Conservation (phyloP, 169 alveolate species). For the Eimeria acervulina region DNA sequence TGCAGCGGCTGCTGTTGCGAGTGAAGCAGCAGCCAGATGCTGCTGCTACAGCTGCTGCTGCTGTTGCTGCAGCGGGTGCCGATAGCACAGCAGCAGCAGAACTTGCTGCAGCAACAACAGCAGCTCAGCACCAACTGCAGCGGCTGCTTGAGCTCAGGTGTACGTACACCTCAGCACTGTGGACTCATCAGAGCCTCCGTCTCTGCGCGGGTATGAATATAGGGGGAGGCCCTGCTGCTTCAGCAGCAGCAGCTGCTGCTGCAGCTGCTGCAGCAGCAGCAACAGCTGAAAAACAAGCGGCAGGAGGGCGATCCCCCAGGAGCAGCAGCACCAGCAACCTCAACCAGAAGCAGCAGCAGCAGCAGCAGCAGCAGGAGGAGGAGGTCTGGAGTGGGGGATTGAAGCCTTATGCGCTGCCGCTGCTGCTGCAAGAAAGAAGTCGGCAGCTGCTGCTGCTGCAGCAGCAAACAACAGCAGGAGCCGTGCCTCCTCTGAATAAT, state of each 20-base stretch:
- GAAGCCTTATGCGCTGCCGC: conserved; percentile 4
- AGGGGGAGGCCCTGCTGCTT: background rate
- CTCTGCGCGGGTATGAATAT: conserved; percentile 12
- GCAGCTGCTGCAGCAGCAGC: too few relatives aligned
- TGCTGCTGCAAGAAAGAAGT: conserved; percentile 10
- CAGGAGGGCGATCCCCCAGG: too few relatives aligned
- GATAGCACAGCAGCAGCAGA: background rate
- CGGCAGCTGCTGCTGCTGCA: conserved; percentile 35
- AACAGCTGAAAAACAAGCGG: too few relatives aligned
- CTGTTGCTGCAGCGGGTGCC: too few relatives aligned
- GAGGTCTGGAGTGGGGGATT: background rate
- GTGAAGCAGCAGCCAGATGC: too few relatives aligned
- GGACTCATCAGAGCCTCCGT: background rate
- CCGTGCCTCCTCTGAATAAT: too few relatives aligned
- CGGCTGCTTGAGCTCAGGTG: background rate
- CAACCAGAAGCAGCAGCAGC: background rate
- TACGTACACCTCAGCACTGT: conserved; percentile 18
- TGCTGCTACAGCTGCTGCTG: too few relatives aligned
- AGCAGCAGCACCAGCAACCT: too few relatives aligned
- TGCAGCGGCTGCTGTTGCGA: too few relatives aligned
- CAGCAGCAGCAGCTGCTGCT: too few relatives aligned
- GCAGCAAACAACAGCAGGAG: too few relatives aligned
- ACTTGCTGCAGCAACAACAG: background rate
- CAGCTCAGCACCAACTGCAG: conserved; percentile 3
- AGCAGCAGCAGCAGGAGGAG: conserved; percentile 20